Evolutionary conservation across 2,329 filamentous ascomycete species (phyloP).

Genomic region (Colletotrichum limetticola): DNA sequence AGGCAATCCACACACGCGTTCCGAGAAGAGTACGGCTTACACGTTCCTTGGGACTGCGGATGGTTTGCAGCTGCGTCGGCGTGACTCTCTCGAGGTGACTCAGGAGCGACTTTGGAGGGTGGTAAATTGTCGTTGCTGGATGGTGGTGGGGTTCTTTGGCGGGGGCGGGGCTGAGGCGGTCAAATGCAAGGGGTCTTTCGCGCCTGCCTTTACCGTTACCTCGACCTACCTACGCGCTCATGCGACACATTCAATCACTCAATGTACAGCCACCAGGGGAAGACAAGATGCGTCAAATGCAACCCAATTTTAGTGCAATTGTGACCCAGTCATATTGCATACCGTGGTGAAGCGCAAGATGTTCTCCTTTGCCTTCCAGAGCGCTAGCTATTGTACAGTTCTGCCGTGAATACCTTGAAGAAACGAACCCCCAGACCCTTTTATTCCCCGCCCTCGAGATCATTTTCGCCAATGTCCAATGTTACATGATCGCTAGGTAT

Average conservation of each 20-base stretch:
- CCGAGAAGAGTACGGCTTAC: conserved; percentile 1
- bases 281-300: background rate
- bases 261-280: background rate
- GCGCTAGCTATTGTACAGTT: conserved; percentile 26
- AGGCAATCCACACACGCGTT: background rate
- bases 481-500: background rate
- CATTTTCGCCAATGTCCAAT: conserved; percentile 14
- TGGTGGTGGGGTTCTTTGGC: conserved; percentile 33
- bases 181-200: conserved; percentile 24
- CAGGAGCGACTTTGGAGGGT: conserved; percentile 22
- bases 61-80: conserved; percentile 6
- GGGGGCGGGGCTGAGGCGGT: conserved; percentile 36
- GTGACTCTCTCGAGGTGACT: conserved; percentile 27
- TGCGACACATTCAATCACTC: conserved; percentile 6
- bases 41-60: conserved; percentile 14
- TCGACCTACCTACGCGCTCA: background rate
- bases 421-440: conserved; percentile 17
- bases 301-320: conserved; percentile 12
- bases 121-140: conserved; percentile 34
- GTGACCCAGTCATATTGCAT: conserved; percentile 4
- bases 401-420: conserved; percentile 13
- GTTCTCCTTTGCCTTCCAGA: conserved; percentile 4
- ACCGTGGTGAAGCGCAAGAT: background rate
- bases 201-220: conserved; percentile 2
- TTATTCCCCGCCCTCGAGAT: background rate